A percentile compares a stretch with the other conserved stretches of the same genome.
Conservation (phyloP, 371 early-diverging fungal genomes). For the Rhizopus sp. region DNA sequence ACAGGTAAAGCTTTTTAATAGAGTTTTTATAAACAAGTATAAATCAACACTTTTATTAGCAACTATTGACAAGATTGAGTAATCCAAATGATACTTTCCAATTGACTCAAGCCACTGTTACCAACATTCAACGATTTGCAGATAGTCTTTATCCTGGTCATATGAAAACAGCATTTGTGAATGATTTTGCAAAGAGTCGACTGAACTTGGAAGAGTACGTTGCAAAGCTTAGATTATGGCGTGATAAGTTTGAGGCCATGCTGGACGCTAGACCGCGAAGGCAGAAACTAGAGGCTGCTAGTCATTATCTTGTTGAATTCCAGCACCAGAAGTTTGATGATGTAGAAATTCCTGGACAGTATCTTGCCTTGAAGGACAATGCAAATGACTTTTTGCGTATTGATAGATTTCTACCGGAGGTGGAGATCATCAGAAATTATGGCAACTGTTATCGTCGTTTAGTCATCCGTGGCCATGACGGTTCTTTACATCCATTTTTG, state of each 20-base stretch:
- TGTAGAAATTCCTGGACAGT: slow-evolving; percentile 97
- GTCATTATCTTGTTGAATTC: slow-evolving; percentile 94
- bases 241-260: slow-evolving; percentile 85
- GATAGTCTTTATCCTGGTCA: slow-evolving; percentile 81
- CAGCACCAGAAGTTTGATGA: slow-evolving; percentile 97
- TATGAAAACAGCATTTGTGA: slow-evolving; percentile 81
- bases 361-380: slow-evolving; percentile 78
- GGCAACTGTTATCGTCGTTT: slow-evolving; percentile 75
- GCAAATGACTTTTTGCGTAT: slow-evolving; percentile 93
- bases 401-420: slow-evolving; percentile 90
- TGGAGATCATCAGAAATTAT: slow-evolving; percentile 77
- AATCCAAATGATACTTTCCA: slow-evolving; percentile 62
- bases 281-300: slow-evolving; percentile 83
- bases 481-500: slow-evolving; percentile 84
- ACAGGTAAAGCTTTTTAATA: slow-evolving; percentile 56
- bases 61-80: slow-evolving; percentile 59
- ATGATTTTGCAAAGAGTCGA: slow-evolving; percentile 83
- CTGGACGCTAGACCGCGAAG: slow-evolving; percentile 77
- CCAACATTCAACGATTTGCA: slow-evolving; percentile 82
- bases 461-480: slow-evolving; percentile 91
- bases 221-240: slow-evolving; percentile 80
- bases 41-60: slow-evolving; percentile 34
- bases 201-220: slow-evolving; percentile 82
- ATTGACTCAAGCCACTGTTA: slow-evolving; percentile 73
- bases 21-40: neutral